Base-by-base conservation (phyloP, 2,329 filamentous ascomycete genomes). In the Fusarium sororula region DNA sequence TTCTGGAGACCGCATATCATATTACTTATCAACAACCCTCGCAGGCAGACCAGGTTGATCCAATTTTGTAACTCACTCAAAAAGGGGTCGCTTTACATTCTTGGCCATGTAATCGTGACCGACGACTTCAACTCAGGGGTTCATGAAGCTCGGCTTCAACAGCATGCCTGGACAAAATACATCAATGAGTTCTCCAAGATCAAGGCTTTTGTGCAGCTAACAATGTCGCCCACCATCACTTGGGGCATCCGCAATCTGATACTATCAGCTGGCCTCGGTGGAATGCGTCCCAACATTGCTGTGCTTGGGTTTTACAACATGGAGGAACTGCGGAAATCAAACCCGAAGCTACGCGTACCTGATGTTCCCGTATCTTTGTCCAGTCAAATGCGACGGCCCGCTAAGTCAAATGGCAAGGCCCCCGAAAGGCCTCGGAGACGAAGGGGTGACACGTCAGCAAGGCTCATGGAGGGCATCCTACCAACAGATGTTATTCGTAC, bases 11-110 rank as follows among this genome's bases (percentile, higher is more conserved):
- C 94, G 1, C 94, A 97, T 74, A 95, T 97, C 48, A 89, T 97
- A 54, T 86, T 97, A 0, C 89, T 97, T 60, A 90, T 96, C 73
- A 96, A 96, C 79, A 90, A 96, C 77, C 93, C 94, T 8, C 88
- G 94, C n/a, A 89, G 88, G 11, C 93, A 96, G 79, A 94, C 93
- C 60, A 92, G 93, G 47, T 87, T 97, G 45, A 96, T 97, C 6
- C 93, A 95, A 67, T 97, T 97, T 76, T 97, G 94, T 83, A 97
- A 97, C 80, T 95, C 94, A 0, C 84, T 97, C 80, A 97, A 97
- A 80, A 97, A 97, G 78, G 95, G 94, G 0, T 91, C 91, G 0
- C 82, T 97, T 3, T 97, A 96, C 80, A 93, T 97, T 15, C 86
- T 97, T 4, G 94, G 94, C 1, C 94, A 97, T 81, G 93, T 97